Evolutionary conservation across 768 basidiomycete genomes (phyloP), one percentile per base, ranked within the genome.

Genomic region (Pseudohyphozyma bogoriensis): DNA sequence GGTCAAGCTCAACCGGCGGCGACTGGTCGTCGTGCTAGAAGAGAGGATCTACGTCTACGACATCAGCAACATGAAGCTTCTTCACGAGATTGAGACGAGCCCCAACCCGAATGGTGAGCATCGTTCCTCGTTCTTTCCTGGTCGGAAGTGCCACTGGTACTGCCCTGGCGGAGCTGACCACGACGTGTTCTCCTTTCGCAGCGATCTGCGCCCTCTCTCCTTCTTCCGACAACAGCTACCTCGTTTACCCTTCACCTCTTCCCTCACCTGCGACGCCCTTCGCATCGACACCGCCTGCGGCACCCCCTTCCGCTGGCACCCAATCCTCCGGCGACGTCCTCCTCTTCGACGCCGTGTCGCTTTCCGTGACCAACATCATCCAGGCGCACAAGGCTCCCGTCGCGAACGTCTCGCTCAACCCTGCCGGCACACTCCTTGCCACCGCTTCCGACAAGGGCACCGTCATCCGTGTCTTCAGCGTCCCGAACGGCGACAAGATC

Each of bases 21-120:
- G 90, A 0, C 82, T 99, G 49, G 89, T 96, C 33, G 91, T 99
- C 68, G 86, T 97, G 9, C 81, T 99, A 51, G 95, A 96, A 72
- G 82, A 82, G n/a, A 92, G 96, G 74, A 96, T 99, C 49, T 99
- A 99, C 77, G 90, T 96, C 52, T 97, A 97, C 72, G 95, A 99
- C 73, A 97, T 97, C 70, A 88, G 86, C 51, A 99, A 96, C 67
- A 97, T 99, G 95, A 85, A 91, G 59, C 80, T 99, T 31, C 76
- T 95, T 40, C 93, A 97, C 73, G 93, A 96, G 42, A 92, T 97
- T 47, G 95, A 99, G 77, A 97, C 95, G 0, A 85, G 87, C 11
- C 83, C 89, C 0, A 99, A 99, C 73, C 90, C 93, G 3, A 86
- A 95, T 71, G 92, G 92, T 89, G 58, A 60, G 74, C 66, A 35